Percentiles rank a stretch among this genome's conserved stretches.
Conservation (phyloP, 192 early-diverging fungal species). For the Chytriomyces confervae region DNA sequence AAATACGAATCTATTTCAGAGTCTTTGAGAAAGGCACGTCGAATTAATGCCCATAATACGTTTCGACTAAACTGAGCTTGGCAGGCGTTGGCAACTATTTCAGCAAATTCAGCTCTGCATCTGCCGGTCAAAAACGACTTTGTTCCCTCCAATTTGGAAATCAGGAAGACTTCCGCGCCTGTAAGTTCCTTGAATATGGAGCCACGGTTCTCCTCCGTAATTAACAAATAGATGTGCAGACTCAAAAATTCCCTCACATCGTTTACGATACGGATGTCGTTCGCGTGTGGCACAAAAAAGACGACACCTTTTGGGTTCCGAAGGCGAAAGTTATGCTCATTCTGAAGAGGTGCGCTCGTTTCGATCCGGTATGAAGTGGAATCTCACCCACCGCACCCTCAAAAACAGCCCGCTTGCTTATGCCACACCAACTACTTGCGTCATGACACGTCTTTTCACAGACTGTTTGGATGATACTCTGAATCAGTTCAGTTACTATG, state of each 20-base stretch:
- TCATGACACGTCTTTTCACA: constrained; percentile 73
- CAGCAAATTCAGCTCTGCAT: constrained; percentile 62
- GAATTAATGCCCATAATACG: constrained; percentile 72
- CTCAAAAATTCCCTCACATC: constrained; percentile 53
- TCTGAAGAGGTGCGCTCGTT: constrained; percentile 35
- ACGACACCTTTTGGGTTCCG: constrained; percentile 91
- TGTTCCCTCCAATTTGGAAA: constrained; percentile 82
- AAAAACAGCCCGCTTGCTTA: constrained; percentile 67
- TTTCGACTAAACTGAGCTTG: constrained; percentile 34
- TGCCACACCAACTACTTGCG: constrained; percentile 73
- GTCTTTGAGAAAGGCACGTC: constrained; percentile 55
- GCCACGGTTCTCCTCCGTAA: no score
- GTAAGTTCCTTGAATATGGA: background rate
- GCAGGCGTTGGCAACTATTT: constrained; percentile 18
- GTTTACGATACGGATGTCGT: constrained; percentile 61
- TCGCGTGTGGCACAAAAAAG: constrained; percentile 93
- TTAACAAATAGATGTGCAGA: background rate
- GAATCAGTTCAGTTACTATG: constrained; percentile 88
- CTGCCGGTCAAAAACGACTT: constrained; percentile 82
- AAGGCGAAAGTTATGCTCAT: constrained; percentile 80
- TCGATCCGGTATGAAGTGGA: constrained; percentile 9
- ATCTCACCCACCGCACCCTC: constrained; percentile 1
- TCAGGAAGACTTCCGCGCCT: constrained; percentile 36
- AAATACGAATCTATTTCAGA: constrained; percentile 63
- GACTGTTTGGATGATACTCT: constrained; percentile 83